Conservation (phyloP, 2,329 filamentous ascomycete species). For the Fusarium robinianum region DNA sequence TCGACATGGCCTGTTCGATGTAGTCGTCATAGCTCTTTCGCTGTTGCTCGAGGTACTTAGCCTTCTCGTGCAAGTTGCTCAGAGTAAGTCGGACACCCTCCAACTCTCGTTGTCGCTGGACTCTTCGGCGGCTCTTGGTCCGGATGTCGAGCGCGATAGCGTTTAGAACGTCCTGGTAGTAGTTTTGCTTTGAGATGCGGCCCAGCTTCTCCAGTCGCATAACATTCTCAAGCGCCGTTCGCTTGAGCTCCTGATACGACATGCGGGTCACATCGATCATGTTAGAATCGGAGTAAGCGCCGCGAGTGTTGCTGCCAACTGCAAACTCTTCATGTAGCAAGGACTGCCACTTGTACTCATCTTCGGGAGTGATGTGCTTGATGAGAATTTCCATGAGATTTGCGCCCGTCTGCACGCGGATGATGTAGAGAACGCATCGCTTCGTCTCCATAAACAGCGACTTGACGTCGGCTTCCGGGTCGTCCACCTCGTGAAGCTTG, state of each 20-base stretch:
- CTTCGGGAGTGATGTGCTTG: constrained; percentile 82
- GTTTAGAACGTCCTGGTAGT: constrained; percentile 97
- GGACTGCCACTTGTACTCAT: constrained; percentile 84
- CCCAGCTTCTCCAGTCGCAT: constrained; percentile 85
- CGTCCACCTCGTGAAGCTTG: constrained; percentile 86
- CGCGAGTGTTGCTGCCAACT: constrained; percentile 68
- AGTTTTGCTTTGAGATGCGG: constrained; percentile 85
- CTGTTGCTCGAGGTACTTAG: constrained; percentile 90
- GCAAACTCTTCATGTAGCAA: constrained; percentile 81
- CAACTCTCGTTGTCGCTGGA: constrained; percentile 89
- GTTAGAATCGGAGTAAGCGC: constrained; percentile 88
- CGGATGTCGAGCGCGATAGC: constrained; percentile 96
- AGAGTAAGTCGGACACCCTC: constrained; percentile 81
- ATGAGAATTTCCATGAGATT: constrained; percentile 96
- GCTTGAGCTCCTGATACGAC: constrained; percentile 90
- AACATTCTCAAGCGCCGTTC: constrained; percentile 91
- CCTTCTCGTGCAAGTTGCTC: constrained; percentile 79
- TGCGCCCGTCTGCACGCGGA: constrained; percentile 87
- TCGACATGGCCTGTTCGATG: constrained; percentile 97
- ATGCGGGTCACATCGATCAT: constrained; percentile 88
- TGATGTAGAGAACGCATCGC: constrained; percentile 95
- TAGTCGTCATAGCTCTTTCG: constrained; percentile 99
- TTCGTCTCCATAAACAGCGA: constrained; percentile 98
- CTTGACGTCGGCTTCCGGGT: constrained; percentile 91
- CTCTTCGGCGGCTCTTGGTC: constrained; percentile 89